Base-by-base conservation (phyloP, 176 grass and related monocot species). In the Carex pumila region DNA sequence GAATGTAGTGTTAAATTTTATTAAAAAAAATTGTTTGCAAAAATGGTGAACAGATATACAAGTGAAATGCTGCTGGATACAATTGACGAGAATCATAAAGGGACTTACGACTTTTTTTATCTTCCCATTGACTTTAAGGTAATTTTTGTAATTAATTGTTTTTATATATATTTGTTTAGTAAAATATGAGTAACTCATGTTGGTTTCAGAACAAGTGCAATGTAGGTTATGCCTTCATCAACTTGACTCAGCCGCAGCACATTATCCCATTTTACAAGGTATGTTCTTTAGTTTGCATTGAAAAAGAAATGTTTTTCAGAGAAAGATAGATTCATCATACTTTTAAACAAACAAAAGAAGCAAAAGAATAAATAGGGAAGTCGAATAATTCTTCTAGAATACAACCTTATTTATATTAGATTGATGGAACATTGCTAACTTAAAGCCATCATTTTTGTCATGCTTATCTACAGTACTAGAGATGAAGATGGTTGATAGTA, bases 81-180 rank as follows among this genome's bases (percentile, higher is more conserved):
- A 22, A 95, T 98, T 86, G 92, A 98, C 68, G 95, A 98, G 85
- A 93, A 93, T 82, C 96, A 98, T 83, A 88, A 63, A 67, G 93
- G 96, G 80, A 98, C 93, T n/a, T 98, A 98, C 71, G 96, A 98
- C 87, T 98, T 98, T 82, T 90, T 98, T 87, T 98, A 98, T 79
- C 91, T 98, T 76, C 96, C 96, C 7, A 98, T 98, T 79, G 96
- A 98, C 81, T 98, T 98, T 87, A 98, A 98, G 96, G 96, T 95
- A 81, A 55, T 9, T 84, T 31, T 66, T 17, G 22, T 64, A 2
- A 39, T 78, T 72, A 34, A 61, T 70, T 58, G 59, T 65, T 32
- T 63, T 2, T 73, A 18, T 45, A 70, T 76, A 74, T 85, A 78
- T 64, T 61, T 71, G n/a, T 83, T 62, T 14, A 25, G 55, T 81